Conservation (phyloP, 129 eudicot genomes). For the Lonicera japonica region DNA sequence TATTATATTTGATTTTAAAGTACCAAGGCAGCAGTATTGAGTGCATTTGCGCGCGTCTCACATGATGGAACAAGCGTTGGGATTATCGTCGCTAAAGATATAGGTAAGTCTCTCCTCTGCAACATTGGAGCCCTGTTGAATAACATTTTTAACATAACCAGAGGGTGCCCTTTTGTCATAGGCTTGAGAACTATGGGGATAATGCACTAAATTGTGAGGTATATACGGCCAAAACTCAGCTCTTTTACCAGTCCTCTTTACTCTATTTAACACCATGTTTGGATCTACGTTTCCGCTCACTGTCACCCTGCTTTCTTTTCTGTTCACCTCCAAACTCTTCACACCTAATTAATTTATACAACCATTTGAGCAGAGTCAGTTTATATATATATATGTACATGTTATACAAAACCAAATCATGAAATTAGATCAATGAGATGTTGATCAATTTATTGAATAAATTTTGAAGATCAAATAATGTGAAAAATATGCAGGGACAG, state of each 20-base stretch:
- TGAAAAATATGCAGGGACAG: too few relatives aligned
- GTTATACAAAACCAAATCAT: too few relatives aligned
- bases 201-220: slow-evolving; percentile 57
- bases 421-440: too few relatives aligned
- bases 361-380: background rate
- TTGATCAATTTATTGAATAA: too few relatives aligned
- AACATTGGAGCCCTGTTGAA: slow-evolving; percentile 45
- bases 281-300: slow-evolving; percentile 77
- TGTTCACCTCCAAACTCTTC: slow-evolving; percentile 49
- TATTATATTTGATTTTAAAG: too few relatives aligned
- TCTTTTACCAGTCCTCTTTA: slow-evolving; percentile 77
- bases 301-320: slow-evolving; percentile 68
- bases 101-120: slow-evolving; percentile 45
- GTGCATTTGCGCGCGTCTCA: too few relatives aligned
- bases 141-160: slow-evolving; percentile 70
- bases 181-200: slow-evolving; percentile 53
- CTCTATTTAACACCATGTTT: slow-evolving; percentile 58
- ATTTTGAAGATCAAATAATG: too few relatives aligned
- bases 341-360: slow-evolving; percentile 41
- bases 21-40: too few relatives aligned
- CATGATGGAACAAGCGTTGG: slow-evolving; percentile 90
- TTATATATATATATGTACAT: background rate
- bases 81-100: slow-evolving; percentile 82
- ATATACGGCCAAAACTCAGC: slow-evolving; percentile 96
- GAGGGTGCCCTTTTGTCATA: slow-evolving; percentile 92